Evolutionary conservation across 2,329 filamentous ascomycete species (phyloP).

Genomic region (Penicillium corylophilum): DNA sequence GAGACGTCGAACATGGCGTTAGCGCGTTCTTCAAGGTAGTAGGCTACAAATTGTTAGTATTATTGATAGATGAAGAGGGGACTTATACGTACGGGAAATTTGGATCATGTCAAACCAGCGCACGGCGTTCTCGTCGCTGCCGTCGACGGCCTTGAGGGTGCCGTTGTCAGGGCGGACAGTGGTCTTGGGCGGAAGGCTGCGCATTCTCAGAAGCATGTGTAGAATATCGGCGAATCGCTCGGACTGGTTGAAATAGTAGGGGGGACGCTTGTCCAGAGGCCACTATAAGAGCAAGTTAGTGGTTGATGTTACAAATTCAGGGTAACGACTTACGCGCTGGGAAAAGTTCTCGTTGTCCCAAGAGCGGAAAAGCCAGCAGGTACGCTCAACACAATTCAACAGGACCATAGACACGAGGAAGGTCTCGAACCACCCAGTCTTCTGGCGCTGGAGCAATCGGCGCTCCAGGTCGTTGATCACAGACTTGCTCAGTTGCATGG

Average conservation of each 20-base stretch:
- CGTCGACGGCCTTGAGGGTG: constrained; percentile 39
- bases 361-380: constrained; percentile 57
- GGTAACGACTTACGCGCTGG: constrained; percentile 30
- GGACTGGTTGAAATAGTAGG: constrained; percentile 55
- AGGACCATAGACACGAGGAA: constrained; percentile 61
- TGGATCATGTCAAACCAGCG: constrained; percentile 46
- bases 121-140: constrained; percentile 38
- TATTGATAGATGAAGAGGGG: not conserved
- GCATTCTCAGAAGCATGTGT: constrained; percentile 59
- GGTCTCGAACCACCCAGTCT: constrained; percentile 58
- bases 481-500: constrained; percentile 51
- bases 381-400: constrained; percentile 59
- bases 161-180: constrained; percentile 38
- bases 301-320: not conserved
- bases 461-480: constrained; percentile 62
- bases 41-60: constrained; percentile 26
- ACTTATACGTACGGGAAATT: constrained; percentile 36
- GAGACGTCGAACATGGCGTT: constrained; percentile 38
- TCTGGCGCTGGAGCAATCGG: constrained; percentile 58
- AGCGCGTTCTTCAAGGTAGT: constrained; percentile 40
- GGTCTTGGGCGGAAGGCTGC: constrained; percentile 47
- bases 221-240: constrained; percentile 59
- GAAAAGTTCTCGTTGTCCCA: constrained; percentile 48
- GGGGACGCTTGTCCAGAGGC: constrained; percentile 55
- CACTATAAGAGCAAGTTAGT: constrained; percentile 36